Evolutionary conservation across 257 asterid genomes (phyloP), one percentile per base, ranked within the genome.

Genomic region (Salvia rosmarinus): DNA sequence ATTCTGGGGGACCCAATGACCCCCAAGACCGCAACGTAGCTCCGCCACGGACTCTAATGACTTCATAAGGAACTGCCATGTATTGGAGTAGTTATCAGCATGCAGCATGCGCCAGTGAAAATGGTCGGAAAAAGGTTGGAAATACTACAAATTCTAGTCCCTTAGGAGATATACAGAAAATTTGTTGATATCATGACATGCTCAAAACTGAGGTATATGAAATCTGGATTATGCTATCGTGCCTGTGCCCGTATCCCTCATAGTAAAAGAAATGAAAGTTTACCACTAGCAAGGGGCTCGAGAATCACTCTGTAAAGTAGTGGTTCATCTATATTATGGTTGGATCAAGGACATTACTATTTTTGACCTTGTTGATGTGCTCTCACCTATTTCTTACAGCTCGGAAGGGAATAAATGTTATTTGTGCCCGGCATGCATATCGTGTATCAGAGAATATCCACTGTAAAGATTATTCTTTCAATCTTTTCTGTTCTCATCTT

Each of bases 31-130:
- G n/a, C n/a, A n/a, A n/a, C n/a, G n/a, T n/a, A n/a, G n/a, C n/a
- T n/a, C n/a, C n/a, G n/a, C n/a, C n/a, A n/a, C n/a, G n/a, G n/a
- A 91, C 91, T 87, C 97, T 58, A 89, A 82, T 71, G 97, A 94
- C 63, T 94, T 94, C 75, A 64, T 94, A 42, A 84, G 90, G 82
- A 89, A 82, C 74, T 94, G 99, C 84, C 99, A 94, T 85, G 87
- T 94, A 73, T 75, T 94, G 90, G 96, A 87, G 90, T 89, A 68
- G 39, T 73, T 46, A 65, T 60, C 56, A 46, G 16, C 65, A 68
- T 3, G 30, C 73, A 72, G 14, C 49, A 13, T 37, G 19, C 54
- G 54, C 69, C 40, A 30, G 32, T n/a, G 72, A 47, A 73, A 71
- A 68, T 59, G 67, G 69, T 35, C 72, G 67, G 76, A 75, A 25